These are phyloP conservation scores for Podaxis sp. DNA, from an alignment of 768 basidiomycete genomes.

Conservation along the genomic window DNA sequence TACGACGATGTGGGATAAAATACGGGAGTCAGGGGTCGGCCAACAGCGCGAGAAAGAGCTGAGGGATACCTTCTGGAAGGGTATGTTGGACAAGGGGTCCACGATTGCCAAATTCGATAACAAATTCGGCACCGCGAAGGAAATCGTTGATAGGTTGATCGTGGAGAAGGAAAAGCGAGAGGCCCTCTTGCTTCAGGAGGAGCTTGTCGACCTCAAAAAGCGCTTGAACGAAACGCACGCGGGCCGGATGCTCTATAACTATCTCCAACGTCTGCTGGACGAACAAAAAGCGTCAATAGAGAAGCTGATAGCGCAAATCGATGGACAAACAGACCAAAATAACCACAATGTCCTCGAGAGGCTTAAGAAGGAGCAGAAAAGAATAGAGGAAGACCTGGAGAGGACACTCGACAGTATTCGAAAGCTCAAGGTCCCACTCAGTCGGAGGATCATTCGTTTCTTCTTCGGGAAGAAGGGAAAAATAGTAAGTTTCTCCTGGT, in stretches of 20 bases:
- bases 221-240: conserved; percentile 7
- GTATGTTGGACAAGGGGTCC: conserved; percentile 16
- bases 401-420: not conserved
- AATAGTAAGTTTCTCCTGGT: not conserved
- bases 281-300: conserved; percentile 1
- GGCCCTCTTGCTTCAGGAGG: conserved; percentile 5
- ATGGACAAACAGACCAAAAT: not conserved
- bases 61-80: conserved; percentile 18
- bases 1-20: conserved; percentile 55
- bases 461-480: conserved; percentile 10
- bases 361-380: not conserved
- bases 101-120: not conserved
- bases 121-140: not conserved
- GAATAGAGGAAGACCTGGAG: conserved; percentile 1
- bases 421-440: not conserved
- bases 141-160: not conserved
- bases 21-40: conserved; percentile 16
- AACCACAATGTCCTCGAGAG: not conserved
- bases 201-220: conserved; percentile 8
- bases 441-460: not conserved
- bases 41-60: conserved; percentile 17
- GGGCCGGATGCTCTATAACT: conserved; percentile 1
- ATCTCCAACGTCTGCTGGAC: conserved; percentile 2
- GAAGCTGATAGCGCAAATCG: conserved; percentile 1
- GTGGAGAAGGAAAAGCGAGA: not conserved